Base-by-base conservation (phyloP, 1,284 basidiomycete genomes). In the Pseudozyma hubeiensis region DNA sequence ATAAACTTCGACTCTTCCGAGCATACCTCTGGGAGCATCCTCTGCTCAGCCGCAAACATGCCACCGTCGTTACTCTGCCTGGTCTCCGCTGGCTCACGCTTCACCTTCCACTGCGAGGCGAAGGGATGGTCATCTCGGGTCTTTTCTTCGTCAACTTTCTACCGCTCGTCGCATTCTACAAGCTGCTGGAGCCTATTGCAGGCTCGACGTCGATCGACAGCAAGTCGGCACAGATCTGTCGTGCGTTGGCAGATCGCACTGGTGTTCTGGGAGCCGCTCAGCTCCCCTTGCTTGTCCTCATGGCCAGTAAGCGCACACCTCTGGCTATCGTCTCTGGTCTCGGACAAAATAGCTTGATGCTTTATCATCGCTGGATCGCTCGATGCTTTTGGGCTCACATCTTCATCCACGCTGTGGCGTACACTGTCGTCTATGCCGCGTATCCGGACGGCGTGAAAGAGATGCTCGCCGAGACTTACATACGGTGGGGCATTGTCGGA, bases 341-440 rank as follows among this genome's bases (percentile, higher is more conserved):
- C 40, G 17, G 61, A 33, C 83, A 82, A 67, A 74, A 79, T 37
- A 80, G 74, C 13, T 53, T 80, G 33, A 82, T 85, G 62, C 66
- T 85, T 3, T 80, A 79, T 24, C 85, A 85, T 43, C 77, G 84
- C 8, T 84, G 82, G 82, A 71, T 85, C 8, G 79, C 81, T 1
- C 49, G 83, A 4, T 54, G 80, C 29, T 76, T 77, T 48, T 78
- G 70, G 52, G 5, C 71, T 4, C 75, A 83, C 29, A 80, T 69
- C 29, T 7, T 77, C 17, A n/a, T 81, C 5, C 85, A 85, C 41
- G 70, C 69, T 8, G 17, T 61, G 10, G 65, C 48, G 9, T 79
- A 53, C 50, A 70, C 74, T 10, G 59, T 56, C 3, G 44, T 57
- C 35, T 61, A 61, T 24, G 24, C 24, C 7, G 39, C 56, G 4